Evolutionary conservation across 2,329 filamentous ascomycete species (phyloP).

Genomic region (Xylaria sp.): DNA sequence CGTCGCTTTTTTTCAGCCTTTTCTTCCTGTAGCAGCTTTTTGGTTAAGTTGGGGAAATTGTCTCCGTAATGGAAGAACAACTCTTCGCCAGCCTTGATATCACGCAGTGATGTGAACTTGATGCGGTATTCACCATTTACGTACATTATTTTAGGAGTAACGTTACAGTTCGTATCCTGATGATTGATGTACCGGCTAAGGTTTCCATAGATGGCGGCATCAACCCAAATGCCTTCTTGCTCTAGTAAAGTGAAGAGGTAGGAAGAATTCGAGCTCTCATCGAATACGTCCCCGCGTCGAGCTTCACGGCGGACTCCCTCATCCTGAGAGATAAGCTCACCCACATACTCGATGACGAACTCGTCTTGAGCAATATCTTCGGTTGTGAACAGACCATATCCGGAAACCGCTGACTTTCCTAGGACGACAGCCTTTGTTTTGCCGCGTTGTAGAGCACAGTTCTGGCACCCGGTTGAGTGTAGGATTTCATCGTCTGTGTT

Average conservation of each 20-base stretch:
- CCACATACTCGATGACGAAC: conserved; percentile 82
- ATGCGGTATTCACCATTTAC: conserved; percentile 80
- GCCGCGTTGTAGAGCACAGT: conserved; percentile 73
- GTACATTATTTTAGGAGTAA: conserved; percentile 68
- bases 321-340: conserved; percentile 73
- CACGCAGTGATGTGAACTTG: conserved; percentile 70
- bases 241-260: conserved; percentile 68
- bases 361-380: conserved; percentile 70
- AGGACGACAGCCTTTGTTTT: conserved; percentile 69
- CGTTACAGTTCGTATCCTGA: conserved; percentile 64
- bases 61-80: conserved; percentile 83
- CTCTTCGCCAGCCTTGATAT: conserved; percentile 75
- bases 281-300: conserved; percentile 63
- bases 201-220: conserved; percentile 78
- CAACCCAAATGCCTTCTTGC: conserved; percentile 69
- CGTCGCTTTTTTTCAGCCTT: conserved; percentile 43
- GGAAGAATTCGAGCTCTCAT: conserved; percentile 67
- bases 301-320: conserved; percentile 73
- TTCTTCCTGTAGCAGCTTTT: conserved; percentile 55
- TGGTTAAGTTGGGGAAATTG: conserved; percentile 67
- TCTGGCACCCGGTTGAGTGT: conserved; percentile 68
- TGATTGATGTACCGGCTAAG: conserved; percentile 86
- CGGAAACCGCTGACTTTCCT: conserved; percentile 73
- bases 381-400: conserved; percentile 77
- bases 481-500: conserved; percentile 66